Base-by-base conservation (phyloP, 768 basidiomycete species). In the Russula earlei region DNA sequence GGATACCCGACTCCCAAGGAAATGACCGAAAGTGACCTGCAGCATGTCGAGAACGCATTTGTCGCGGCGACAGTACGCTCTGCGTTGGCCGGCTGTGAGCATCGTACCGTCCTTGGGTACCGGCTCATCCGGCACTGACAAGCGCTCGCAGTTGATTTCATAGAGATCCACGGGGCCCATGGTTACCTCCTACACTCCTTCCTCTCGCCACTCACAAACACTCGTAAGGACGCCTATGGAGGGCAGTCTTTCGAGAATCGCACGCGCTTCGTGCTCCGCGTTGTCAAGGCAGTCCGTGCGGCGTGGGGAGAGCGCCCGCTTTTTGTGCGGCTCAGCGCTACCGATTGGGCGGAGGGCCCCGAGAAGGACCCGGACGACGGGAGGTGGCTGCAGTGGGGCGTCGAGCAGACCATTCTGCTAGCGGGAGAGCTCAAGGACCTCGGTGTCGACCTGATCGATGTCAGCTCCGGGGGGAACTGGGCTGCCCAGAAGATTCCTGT, bases 391-490 rank as follows among this genome's bases (percentile, higher is more conserved):
- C 76, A 80, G 49, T 88, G 88, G 86, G 89, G 88, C 11, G 72
- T 89, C 49, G 83, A 89, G 64, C 90, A 92, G 68, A 86, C 78
- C 66, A 82, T 73, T 31, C 63, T 82, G 33, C 74, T 83, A 29
- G 74, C 75, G 2, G 75, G 75, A 14, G 75, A 80, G 65, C 66
- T 91, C 63, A 67, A 77, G 63, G 73, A 79, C 52, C 60, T 81
- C 5, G 86, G 84, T 8, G 75, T 91, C 12, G 90, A 91, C 65
- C 70, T 94, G n/a, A 67, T 94, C 48, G 87, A 94, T 67, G 76
- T 77, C 46, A 82, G 78, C 38, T 75, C 76, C 4, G 51, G 45
- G 10, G 47, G 59, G n/a, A 45, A 57, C 46, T 60, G 78, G 72
- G 66, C 59, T 4, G 62, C 74, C 49, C 83, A 87, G 67, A 76